Conservation (phyloP, 371 early-diverging fungal genomes). For the Mortierella sp. region DNA sequence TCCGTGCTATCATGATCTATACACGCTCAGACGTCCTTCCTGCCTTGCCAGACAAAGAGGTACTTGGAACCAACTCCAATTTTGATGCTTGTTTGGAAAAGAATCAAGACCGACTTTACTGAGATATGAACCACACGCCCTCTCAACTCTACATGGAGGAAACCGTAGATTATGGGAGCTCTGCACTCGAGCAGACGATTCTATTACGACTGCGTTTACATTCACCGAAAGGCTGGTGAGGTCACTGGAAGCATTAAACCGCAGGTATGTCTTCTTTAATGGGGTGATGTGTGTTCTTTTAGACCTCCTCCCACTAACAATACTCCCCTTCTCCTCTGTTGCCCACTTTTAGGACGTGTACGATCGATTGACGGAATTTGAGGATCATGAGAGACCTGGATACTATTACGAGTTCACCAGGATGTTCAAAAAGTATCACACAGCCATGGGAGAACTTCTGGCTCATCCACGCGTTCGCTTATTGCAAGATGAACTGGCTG, state of each 20-base stretch:
- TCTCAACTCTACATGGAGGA: neutral
- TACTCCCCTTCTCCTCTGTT: neutral
- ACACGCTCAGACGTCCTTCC: constrained; percentile 52
- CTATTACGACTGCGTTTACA: constrained; percentile 53
- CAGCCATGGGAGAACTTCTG: constrained; percentile 51
- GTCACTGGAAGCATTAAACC: constrained; percentile 38
- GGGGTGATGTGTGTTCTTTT: neutral
- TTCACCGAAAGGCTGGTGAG: constrained; percentile 54
- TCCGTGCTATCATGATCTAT: constrained; percentile 58
- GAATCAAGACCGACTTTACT: neutral
- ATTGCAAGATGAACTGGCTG: constrained; percentile 15
- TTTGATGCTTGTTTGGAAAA: too few species aligned
- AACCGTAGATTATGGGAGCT: constrained; percentile 15
- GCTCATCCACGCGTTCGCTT: constrained; percentile 42
- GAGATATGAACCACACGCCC: neutral
- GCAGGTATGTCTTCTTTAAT: constrained; percentile 19
- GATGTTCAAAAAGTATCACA: constrained; percentile 26
- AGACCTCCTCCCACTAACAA: neutral
- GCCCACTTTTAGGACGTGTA: constrained; percentile 48
- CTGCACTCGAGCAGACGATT: constrained; percentile 21
- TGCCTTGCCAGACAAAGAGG: constrained; percentile 25
- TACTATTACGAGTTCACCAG: constrained; percentile 56
- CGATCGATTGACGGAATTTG: constrained; percentile 52
- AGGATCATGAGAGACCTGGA: constrained; percentile 20
- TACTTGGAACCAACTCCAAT: neutral